phyloP scores from a whole-genome alignment of 2,329 filamentous ascomycete genomes.

The Fusarium tanahbumbuense region DNA sequence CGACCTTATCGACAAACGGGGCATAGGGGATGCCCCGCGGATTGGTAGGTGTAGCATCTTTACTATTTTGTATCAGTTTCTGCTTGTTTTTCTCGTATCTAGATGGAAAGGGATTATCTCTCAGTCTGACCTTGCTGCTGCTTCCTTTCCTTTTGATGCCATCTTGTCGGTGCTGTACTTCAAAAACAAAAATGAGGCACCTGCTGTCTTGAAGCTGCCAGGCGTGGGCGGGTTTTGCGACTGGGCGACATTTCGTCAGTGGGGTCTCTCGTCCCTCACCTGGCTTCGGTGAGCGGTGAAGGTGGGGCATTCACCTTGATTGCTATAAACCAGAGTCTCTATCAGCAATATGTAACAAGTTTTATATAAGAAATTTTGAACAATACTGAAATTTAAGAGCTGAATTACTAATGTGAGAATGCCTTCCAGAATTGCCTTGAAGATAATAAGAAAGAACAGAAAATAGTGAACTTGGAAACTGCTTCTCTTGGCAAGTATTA shows the following conservation, averaged over 20 bases:
- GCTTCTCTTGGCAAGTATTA: background rate
- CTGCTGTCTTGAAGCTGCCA: conserved; percentile 39
- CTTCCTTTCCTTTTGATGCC: conserved; percentile 56
- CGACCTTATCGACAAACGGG: conserved; percentile 87
- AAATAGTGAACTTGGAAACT: background rate
- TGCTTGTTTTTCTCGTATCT: background rate
- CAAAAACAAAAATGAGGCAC: conserved; percentile 34
- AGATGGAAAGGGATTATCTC: background rate
- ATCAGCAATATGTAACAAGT: background rate
- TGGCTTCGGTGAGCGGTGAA: conserved; percentile 43
- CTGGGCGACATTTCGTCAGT: conserved; percentile 49
- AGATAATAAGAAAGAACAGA: background rate
- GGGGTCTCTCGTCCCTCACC: conserved; percentile 40
- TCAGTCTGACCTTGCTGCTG: conserved; percentile 50
- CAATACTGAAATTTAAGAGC: background rate
- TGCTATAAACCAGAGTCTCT: background rate
- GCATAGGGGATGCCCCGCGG: conserved; percentile 85
- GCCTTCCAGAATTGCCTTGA: background rate
- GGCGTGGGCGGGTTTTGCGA: conserved; percentile 46
- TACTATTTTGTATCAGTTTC: conserved; percentile 45
- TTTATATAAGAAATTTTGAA: background rate
- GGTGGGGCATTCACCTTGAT: conserved; percentile 44
- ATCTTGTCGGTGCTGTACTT: conserved; percentile 49
- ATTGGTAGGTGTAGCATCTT: conserved; percentile 73
- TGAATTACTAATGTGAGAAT: background rate